Percentiles rank a stretch among this genome's conserved stretches.
These are phyloP conservation scores for Podaxis sp. DNA, from an alignment of 768 basidiomycete genomes.

Conservation along the genomic window DNA sequence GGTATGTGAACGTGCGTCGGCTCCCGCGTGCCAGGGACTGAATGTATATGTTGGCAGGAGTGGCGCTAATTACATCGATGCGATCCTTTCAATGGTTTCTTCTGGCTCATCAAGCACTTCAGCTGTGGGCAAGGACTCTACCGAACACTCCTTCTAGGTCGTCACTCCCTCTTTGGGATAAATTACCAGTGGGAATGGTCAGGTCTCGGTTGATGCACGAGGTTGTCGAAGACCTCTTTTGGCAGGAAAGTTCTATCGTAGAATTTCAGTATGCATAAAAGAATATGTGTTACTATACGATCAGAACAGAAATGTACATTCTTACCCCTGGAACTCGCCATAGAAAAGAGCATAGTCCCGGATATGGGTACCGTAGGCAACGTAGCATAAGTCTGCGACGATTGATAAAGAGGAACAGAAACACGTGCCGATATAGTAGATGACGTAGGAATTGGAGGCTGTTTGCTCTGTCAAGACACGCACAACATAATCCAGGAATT, in stretches of 20 bases:
- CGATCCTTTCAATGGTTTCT: slow-evolving; percentile 77
- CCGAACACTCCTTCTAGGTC: slow-evolving; percentile 74
- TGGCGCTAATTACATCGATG: slow-evolving; percentile 87
- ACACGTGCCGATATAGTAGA: slow-evolving; percentile 2
- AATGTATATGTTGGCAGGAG: slow-evolving; percentile 46
- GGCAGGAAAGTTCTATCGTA: neutral
- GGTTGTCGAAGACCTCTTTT: neutral
- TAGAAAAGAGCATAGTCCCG: neutral
- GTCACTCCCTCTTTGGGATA: neutral
- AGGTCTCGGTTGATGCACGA: neutral
- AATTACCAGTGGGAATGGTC: neutral
- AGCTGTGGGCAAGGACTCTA: slow-evolving; percentile 81
- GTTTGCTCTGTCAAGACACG: neutral
- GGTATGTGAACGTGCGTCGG: slow-evolving; percentile 39
- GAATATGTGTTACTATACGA: neutral
- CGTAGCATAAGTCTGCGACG: neutral
- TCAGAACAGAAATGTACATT: neutral
- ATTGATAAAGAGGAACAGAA: neutral
- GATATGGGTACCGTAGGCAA: neutral
- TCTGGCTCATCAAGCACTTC: slow-evolving; percentile 89
- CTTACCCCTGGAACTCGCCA: neutral
- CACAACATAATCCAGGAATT: neutral
- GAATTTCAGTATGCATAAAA: neutral
- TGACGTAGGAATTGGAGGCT: neutral
- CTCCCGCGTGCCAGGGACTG: neutral